Base-by-base conservation (phyloP, 345 rosid species). In the Sisymbrium altissimum region DNA sequence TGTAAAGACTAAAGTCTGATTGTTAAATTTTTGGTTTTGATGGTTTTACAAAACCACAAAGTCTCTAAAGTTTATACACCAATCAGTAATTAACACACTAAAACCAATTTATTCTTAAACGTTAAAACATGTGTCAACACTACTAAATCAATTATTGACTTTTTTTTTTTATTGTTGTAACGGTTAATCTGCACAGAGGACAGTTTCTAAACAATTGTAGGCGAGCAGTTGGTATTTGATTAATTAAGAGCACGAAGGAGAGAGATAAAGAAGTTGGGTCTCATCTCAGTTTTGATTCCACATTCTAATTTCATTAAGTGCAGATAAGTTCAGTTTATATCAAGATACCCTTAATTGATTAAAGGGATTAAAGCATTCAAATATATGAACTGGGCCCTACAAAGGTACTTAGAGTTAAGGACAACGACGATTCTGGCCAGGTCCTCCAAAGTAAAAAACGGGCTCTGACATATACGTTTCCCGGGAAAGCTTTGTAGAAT, bases 371-470 rank as follows among this genome's bases (percentile, higher is more conserved):
- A 32, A 32, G 35, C 35, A 32, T 32, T 32, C 35, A 32, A 32
- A 32, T 32, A 32, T 6, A 32, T 6, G 35, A 32, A 32, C 0
- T 32, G 8, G 35, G 35, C 7, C 35, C 7, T 32, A 32, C 7
- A 5, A 32, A 6, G 35, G 32, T 0, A n/a, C n/a, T 23, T 32
- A 32, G 35, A 32, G 7, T 6, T 32, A 32, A 15, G 72, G 78
- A 65, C 86, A 84, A 1, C 6, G 19, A 21, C 6, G 52, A 19
- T 25, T 72, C 45, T 64, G 78, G 54, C 86, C 86, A 1, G 86
- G 91, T 5, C 92, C 86, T 33, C 89, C 89, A 32, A 81, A 87
- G 72, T 19, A 87, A 36, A 81, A 84, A 3, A 35, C 5, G 0
- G 89, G 83, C 52, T 85, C 86, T 0, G 43, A 25, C 7, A 3